Evolutionary conservation across 2,329 filamentous ascomycete genomes (phyloP), one percentile per base, ranked within the genome.

Genomic region (Anthostomella pinea): DNA sequence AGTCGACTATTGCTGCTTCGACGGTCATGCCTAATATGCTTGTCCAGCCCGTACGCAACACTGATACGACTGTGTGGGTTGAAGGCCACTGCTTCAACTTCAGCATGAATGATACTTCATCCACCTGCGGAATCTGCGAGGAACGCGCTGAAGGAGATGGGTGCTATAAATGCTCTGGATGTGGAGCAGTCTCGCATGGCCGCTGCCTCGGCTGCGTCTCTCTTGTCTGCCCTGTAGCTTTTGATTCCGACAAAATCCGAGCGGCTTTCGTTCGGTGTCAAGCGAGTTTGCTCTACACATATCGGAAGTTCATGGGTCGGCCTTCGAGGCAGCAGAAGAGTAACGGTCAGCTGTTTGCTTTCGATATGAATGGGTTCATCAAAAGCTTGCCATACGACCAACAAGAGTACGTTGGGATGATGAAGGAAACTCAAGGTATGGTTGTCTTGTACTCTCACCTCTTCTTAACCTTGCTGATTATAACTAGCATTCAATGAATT

Each of bases 1-100:
- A 87, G 52, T 91, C 86, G n/a, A 93, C 87, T 1, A 67, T 93
- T 29, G 87, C 87, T 2, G 87, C 87, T 6, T 90, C 85, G 6
- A 93, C 87, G 2, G 81, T 93, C 51, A 90, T 93, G 86, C 87
- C 87, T 22, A 85, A 82, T 52, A 84, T 89, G 75, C 75, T 87
- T 42, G 76, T 89, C 44, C 85, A 90, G 54, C 84, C 84, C 1
- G 86, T 91, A 6, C 72, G 72, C 30, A 87, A 91, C 54, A 88
- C 85, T 0, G 84, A 89, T 30, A 87, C 81, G 2, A 87, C 77
- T 0, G 80, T 87, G 30, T 93, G 87, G 87, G 83, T 88, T 1
- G 87, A 93, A 60, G 87, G 87, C 0, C 87, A 93, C 65, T 90
- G 85, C 61, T 77, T 93, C 64, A 76, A 81, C 41, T 85, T 79